phyloP scores from a whole-genome alignment of 352 stramenopile genomes.

The Pythium aristosporum region DNA sequence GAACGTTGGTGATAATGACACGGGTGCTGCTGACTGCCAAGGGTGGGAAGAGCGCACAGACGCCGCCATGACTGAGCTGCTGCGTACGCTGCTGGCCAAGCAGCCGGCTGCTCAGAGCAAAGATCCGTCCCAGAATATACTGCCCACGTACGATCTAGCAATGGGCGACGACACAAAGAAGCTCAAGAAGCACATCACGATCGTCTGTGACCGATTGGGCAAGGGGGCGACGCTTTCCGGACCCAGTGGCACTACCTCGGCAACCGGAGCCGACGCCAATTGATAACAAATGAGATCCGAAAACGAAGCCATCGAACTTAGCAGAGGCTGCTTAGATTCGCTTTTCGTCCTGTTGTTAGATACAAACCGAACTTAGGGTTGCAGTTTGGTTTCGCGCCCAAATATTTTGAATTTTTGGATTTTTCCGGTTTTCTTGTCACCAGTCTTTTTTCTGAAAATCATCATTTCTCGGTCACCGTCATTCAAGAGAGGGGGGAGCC shows the following conservation, averaged over 20 bases:
- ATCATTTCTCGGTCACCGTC: conserved; percentile 1
- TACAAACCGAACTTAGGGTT: not conserved
- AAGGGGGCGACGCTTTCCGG: conserved; percentile 63
- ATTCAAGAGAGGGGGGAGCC: conserved; percentile 22
- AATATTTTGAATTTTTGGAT: conserved; percentile 32
- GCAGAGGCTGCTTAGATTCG: not conserved
- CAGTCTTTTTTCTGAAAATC: not conserved
- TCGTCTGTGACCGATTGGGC: conserved; percentile 85
- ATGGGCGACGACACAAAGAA: conserved; percentile 82
- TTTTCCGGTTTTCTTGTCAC: conserved; percentile 6
- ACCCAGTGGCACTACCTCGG: not conserved
- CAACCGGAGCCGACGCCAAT: not conserved
- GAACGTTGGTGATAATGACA: conserved; percentile 46
- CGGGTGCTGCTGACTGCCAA: conserved; percentile 46
- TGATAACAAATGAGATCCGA: not conserved
- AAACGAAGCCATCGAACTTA: conserved; percentile 18
- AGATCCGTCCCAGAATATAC: conserved; percentile 16
- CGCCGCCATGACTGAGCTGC: conserved; percentile 80
- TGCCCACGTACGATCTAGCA: conserved; percentile 44
- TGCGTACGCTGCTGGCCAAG: conserved; percentile 74
- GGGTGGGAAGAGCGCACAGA: conserved; percentile 90
- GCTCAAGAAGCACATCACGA: conserved; percentile 90
- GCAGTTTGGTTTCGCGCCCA: not conserved
- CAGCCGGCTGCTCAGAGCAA: conserved; percentile 36
- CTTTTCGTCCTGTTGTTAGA: not conserved